Conservation (phyloP, 768 basidiomycete species). For the Lactarius akahatsu region DNA sequence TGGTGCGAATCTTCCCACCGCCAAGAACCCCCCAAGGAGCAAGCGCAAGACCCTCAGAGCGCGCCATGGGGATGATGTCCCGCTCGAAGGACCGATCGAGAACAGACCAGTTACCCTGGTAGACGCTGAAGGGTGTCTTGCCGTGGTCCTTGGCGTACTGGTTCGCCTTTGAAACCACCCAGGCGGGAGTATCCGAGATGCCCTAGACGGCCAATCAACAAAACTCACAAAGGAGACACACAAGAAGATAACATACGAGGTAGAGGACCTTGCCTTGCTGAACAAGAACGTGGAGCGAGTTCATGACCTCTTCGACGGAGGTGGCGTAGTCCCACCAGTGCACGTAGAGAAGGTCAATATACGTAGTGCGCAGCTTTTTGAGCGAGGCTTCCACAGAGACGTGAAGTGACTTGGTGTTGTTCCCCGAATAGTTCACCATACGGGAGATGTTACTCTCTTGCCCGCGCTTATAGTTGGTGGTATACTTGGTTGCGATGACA, state of each 20-base stretch:
- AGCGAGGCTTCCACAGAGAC: constrained; percentile 43
- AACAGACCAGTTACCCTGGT: constrained; percentile 40
- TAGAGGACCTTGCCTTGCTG: constrained; percentile 47
- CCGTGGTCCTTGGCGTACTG: constrained; percentile 42
- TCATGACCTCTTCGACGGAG: constrained; percentile 57
- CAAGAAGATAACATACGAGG: constrained; percentile 25
- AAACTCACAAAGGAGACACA: not conserved
- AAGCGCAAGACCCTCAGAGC: constrained; percentile 39
- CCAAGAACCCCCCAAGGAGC: constrained; percentile 45
- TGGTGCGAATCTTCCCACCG: constrained; percentile 41
- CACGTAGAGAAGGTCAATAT: constrained; percentile 49
- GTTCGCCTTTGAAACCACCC: constrained; percentile 42
- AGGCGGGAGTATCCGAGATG: constrained; percentile 37
- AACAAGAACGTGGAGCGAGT: constrained; percentile 51
- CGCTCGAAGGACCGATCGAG: constrained; percentile 41
- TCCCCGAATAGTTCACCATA: constrained; percentile 41
- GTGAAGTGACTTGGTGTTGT: constrained; percentile 44
- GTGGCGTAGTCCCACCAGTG: constrained; percentile 55
- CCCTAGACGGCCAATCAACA: not conserved
- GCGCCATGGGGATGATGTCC: constrained; percentile 42
- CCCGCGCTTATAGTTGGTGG: constrained; percentile 29
- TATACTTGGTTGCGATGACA: constrained; percentile 45
- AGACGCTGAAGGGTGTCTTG: constrained; percentile 39
- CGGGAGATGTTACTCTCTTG: constrained; percentile 28
- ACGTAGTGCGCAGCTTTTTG: constrained; percentile 46